Base-by-base conservation (phyloP, 2,329 filamentous ascomycete genomes). In the Purpureocillium takamizusanense region DNA sequence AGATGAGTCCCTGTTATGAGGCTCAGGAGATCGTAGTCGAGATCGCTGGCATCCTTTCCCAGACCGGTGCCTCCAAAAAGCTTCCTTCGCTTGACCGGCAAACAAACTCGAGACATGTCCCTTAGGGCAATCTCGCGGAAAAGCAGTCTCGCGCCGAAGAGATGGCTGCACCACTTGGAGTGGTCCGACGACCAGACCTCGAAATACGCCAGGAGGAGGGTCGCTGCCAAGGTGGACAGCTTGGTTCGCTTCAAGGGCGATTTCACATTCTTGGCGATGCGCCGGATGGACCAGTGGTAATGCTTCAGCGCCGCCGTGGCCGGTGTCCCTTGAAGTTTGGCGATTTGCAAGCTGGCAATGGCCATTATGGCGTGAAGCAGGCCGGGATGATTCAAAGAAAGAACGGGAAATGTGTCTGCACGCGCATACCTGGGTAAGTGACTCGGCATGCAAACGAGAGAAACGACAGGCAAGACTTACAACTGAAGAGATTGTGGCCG, bases 171-270 rank as follows among this genome's bases (percentile, higher is more conserved):
- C 92, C 92, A 98, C 57, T 95, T 95, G 39, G 83, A 80, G 51
- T 97, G 90, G 48, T 98, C 90, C 16, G 88, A 90, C 28, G 83
- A 84, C 81, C 90, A 92, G 14, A 95, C 86, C 57, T 97, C 92
- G 52, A 94, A 97, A 57, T 88, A 97, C 0, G 81, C 86, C 7
- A 98, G 71, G 7, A 97, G 66, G 28, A 95, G 67, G 0, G 86
- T 88, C 2, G 89, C 88, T 7, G 89, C 90, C n/a, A 97, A 66
- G 0, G 88, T 95, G 2, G 86, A 79, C 8, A 86, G 76, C 40
- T 87, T 79, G 8, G 81, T 78, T 38, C 88, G 78, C 50, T 80
- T 78, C 33, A 69, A 71, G 0, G 78, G 69, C 18, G 84, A 74
- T 34, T 77, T 76, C 21, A 97, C 82, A 35, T 83, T 84, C 48